phyloP scores from a whole-genome alignment of 495 filamentous ascomycete genomes.

The Aspergillus panamensis region DNA sequence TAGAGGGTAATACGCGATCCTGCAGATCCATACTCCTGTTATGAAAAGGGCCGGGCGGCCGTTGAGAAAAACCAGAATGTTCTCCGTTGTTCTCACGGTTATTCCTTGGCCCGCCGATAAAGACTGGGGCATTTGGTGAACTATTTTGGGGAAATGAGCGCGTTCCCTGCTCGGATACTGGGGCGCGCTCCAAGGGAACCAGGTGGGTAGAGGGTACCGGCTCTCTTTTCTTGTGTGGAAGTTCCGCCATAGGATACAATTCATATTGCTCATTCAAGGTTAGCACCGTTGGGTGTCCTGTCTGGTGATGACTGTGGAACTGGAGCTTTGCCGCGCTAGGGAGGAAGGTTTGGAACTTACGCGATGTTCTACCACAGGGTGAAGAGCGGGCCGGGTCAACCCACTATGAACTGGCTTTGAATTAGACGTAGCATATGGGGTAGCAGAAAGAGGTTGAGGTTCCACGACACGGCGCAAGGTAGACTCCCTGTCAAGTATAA shows the following conservation, averaged over 20 bases:
- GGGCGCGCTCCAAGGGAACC: slow-evolving; percentile 19
- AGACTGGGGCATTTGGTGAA: slow-evolving; percentile 33
- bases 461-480: slow-evolving; percentile 15
- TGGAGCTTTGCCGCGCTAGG: not conserved
- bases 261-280: slow-evolving; percentile 30
- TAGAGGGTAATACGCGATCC: slow-evolving; percentile 39
- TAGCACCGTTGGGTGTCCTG: slow-evolving; percentile 21
- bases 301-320: no score
- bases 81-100: slow-evolving; percentile 18
- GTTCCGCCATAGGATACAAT: slow-evolving; percentile 20
- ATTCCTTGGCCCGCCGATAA: slow-evolving; percentile 36
- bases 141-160: slow-evolving; percentile 17
- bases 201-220: slow-evolving; percentile 17
- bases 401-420: slow-evolving; percentile 18
- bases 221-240: slow-evolving; percentile 22
- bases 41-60: slow-evolving; percentile 17
- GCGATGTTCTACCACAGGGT: slow-evolving; percentile 14
- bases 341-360: slow-evolving; percentile 21
- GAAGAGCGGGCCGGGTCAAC: slow-evolving; percentile 1
- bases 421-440: slow-evolving; percentile 20
- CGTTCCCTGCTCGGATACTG: slow-evolving; percentile 22
- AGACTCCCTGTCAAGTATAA: slow-evolving; percentile 14
- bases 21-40: slow-evolving; percentile 26
- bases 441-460: slow-evolving; percentile 12
- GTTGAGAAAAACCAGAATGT: slow-evolving; percentile 21